A percentile compares a stretch with the other conserved stretches of the same genome.
These are phyloP conservation scores for Hevea brasiliensis DNA, from an alignment of 345 rosid genomes.

Conservation along the genomic window DNA sequence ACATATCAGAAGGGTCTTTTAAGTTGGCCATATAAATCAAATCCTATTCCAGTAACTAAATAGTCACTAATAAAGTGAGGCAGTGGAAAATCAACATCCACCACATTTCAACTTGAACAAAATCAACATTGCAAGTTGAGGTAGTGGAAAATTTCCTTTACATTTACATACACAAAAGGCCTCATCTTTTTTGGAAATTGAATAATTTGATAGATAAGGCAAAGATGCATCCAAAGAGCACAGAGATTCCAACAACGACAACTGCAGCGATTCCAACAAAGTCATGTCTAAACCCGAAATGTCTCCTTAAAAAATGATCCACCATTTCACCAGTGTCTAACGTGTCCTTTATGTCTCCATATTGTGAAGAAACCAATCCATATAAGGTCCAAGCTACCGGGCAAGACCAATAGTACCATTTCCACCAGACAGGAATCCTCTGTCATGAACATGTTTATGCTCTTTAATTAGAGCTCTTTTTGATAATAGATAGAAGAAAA, in stretches of 20 bases:
- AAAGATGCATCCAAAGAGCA: conserved; percentile 63
- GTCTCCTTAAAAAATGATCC: conserved; percentile 45
- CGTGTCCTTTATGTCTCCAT: conserved; percentile 42
- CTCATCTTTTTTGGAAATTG: conserved; percentile 75
- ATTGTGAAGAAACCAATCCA: conserved; percentile 57
- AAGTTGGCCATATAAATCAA: too few species aligned
- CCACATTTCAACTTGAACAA: too few species aligned
- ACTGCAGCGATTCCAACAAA: conserved; percentile 54
- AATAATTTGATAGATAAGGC: conserved; percentile 67
- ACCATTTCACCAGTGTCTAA: conserved; percentile 52
- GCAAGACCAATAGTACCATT: conserved; percentile 64
- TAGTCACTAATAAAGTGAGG: too few species aligned
- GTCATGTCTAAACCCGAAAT: conserved; percentile 62
- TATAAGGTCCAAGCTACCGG: conserved; percentile 61
- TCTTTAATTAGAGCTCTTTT: not conserved
- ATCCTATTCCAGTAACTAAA: too few species aligned
- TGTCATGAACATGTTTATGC: conserved; percentile 21
- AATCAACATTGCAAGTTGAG: not conserved
- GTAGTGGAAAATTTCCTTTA: not conserved
- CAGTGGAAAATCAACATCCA: too few species aligned
- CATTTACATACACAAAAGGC: not conserved
- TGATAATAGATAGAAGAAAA: not conserved
- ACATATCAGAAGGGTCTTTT: too few species aligned
- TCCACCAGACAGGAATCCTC: conserved; percentile 71
- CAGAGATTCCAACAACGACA: conserved; percentile 45